Conservation (phyloP, 2,329 filamentous ascomycete species). For the Lithohypha guttulata region DNA sequence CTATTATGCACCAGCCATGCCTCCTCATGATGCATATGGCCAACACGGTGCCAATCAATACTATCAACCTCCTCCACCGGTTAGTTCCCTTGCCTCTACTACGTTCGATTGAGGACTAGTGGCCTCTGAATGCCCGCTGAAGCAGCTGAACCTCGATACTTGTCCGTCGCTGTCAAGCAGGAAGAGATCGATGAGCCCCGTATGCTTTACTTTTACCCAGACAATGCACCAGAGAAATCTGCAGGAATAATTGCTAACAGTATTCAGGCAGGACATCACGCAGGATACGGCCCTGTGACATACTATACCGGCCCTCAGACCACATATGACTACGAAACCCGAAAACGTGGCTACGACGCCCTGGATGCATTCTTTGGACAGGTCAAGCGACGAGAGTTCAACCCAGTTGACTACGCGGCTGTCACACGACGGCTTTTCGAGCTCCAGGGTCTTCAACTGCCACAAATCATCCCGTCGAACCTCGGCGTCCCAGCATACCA, state of each 20-base stretch:
- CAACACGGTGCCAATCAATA: conserved; percentile 23
- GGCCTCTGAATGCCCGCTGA: not conserved
- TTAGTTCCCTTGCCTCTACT: conserved; percentile 6
- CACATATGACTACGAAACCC: conserved; percentile 59
- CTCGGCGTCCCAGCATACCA: conserved; percentile 43
- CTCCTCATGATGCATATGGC: conserved; percentile 20
- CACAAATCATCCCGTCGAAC: conserved; percentile 44
- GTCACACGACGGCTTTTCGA: conserved; percentile 82
- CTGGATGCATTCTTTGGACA: conserved; percentile 91
- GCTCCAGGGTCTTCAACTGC: conserved; percentile 58
- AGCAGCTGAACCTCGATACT: not conserved
- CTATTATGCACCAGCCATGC: conserved; percentile 22
- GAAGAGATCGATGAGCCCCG: not conserved
- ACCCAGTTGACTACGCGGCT: conserved; percentile 79
- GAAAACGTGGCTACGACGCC: conserved; percentile 77
- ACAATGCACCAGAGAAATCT: not conserved
- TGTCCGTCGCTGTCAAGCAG: not conserved
- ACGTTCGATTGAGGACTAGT: conserved; percentile 2
- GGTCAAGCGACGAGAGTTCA: conserved; percentile 81
- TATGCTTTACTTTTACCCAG: not conserved
- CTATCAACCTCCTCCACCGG: conserved; percentile 21
- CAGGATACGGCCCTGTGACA: conserved; percentile 61
- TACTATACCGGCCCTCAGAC: conserved; percentile 58
- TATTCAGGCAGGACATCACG: conserved; percentile 42
- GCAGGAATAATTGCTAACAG: not conserved